Base-by-base conservation (phyloP, 805 yeast species). In the Citeromyces matritensis region DNA sequence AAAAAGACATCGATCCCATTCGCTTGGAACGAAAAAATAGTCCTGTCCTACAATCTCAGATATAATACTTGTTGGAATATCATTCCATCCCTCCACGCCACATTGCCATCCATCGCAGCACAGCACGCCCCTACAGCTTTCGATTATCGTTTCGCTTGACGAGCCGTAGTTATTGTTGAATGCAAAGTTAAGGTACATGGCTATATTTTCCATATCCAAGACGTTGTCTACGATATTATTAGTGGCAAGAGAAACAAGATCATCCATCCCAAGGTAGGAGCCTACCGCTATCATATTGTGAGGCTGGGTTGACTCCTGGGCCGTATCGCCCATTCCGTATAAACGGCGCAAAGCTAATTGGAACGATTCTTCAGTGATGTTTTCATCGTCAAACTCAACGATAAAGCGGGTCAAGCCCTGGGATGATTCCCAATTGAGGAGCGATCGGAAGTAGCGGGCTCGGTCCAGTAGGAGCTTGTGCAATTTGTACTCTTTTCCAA, bases 1-100 rank as follows among this genome's bases (percentile, higher is more conserved):
- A 37, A 69, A 68, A 19, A 62, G 37, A 27, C 69, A 64, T 32
- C 77, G 50, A 27, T 67, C 73, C 71, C 71, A 67, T 42, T 69
- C 77, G 2, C 58, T 56, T 2, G 69, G 68, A 4, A 66, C 66
- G 42, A 63, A 69, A 38, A 69, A 69, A 13, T 60, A 63, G 39
- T 70, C 72, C 11, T 59, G 52, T 0, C 65, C 59, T 9, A 69
- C 55, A 5, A 65, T 64, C 17, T 58, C 60, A 0, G 61, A 53
- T 10, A 65, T 55, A 5, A 66, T 47, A 1, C 49, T 39, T 0
- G 44, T 45, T 0, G 74, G 72, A 8, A 69, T 51, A 1, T 53
- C 60, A 35, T 57, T 63, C 75, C 75, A 68, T 7, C 40, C 42
- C n/a, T 46, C 46, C 4, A 49, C 51, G 1, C 70, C 67, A 24